phyloP scores from a whole-genome alignment of 1,284 basidiomycete species.

The Coriolopsis trogii region DNA sequence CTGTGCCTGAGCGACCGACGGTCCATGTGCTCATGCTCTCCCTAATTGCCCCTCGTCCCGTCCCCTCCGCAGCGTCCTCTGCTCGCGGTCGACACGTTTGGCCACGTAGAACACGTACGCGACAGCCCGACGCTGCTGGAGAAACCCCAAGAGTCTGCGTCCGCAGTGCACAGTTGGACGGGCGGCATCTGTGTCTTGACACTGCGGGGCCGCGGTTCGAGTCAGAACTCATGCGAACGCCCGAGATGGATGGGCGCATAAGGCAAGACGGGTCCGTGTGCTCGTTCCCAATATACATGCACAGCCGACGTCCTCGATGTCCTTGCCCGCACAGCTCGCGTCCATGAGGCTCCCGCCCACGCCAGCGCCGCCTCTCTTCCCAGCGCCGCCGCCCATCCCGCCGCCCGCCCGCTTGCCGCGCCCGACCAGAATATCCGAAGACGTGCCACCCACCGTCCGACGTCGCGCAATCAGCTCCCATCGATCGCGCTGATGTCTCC shows the following conservation, averaged over 20 bases:
- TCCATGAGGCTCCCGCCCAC: constrained; percentile 9
- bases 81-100: constrained; percentile 8
- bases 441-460: constrained; percentile 4
- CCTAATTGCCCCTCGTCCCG: constrained; percentile 5
- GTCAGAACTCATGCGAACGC: constrained; percentile 13
- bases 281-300: not conserved
- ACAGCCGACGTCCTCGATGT: constrained; percentile 9
- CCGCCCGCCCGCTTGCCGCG: constrained; percentile 4
- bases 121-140: not conserved
- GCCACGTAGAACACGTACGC: constrained; percentile 5
- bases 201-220: constrained; percentile 18
- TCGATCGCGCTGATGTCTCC: constrained; percentile 14
- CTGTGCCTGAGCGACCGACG: constrained; percentile 20
- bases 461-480: constrained; percentile 14
- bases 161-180: constrained; percentile 22
- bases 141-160: constrained; percentile 9
- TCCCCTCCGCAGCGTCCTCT: constrained; percentile 8
- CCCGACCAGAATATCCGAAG: not conserved
- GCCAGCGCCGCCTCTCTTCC: not conserved
- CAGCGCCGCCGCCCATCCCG: not conserved
- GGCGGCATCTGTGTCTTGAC: not conserved
- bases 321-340: constrained; percentile 1
- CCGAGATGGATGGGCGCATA: not conserved
- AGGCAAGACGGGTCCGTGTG: constrained; percentile 11
- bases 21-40: constrained; percentile 16